Base-by-base conservation (phyloP, 108 stramenopile genomes). In the Skeletonema menzelii region DNA sequence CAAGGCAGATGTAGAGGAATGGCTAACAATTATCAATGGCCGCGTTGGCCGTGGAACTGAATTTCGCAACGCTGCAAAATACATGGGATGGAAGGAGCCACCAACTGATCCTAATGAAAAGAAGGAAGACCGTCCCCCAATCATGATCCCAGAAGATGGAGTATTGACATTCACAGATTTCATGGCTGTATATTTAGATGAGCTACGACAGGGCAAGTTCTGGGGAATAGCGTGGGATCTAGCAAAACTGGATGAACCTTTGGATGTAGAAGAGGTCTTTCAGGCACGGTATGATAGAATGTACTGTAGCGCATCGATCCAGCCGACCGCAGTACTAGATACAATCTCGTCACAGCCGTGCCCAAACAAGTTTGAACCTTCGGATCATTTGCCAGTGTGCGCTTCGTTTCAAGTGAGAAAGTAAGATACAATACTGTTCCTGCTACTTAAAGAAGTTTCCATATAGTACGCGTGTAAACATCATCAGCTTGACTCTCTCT, bases 141-240 rank as follows among this genome's bases (percentile, higher is more conserved):
- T 84, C 15, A 27, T 66, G 20, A 82, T 96, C 4, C 95, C 95
- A 10, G 70, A 82, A 7, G 85, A 85, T 59, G 91, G 88, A 15
- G 65, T 82, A 10, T 68, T 93, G 20, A 67, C 88, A 2, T 65
- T 85, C 27, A 73, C 85, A n/a, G 88, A 87, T 22, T 96, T 97
- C 49, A 32, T 85, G 15, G 61, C 75, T 27, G 86, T 97, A 22
- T 97, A 97, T 69, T 82, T 83, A 42, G 83, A 80, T 59, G 95
- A 96, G 68, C 63, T 95, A 22, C 72, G 81, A 27, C 82, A 84
- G 65, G 96, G 96, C n/a, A 97, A 97, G 70, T 95, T 95, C 59
- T 97, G 96, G 96, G 93, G 94, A 6, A 92, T 97, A 55, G 89
- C 90, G 19, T 88, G 95, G 82, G 96, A 97, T 82, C 85, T 96